Evolutionary conservation across 2,329 filamentous ascomycete genomes (phyloP), one percentile per base, ranked within the genome.

Genomic region (Dryadomyces quercus-mongolicae): DNA sequence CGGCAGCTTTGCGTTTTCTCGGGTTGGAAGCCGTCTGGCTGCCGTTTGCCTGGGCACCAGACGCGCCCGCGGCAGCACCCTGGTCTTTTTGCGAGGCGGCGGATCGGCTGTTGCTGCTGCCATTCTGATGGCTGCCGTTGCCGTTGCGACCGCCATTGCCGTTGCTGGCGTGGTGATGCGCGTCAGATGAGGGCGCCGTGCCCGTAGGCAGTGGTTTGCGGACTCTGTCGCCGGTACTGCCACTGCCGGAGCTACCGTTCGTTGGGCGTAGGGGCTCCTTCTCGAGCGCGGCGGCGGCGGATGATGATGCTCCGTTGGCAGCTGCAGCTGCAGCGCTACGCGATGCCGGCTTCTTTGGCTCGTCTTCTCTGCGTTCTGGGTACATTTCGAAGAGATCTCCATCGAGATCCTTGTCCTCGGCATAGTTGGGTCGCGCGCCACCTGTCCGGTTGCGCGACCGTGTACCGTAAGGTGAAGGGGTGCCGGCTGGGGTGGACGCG

Each of bases 371-470:
- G 64, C 75, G 74, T 61, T 78, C 70, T 53, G 72, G 67, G 64
- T 76, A 72, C 66, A 77, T 79, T 64, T 96, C 92, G 67, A 90
- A 88, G 66, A 77, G 70, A 56, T 97, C 93, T 69, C 88, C 82
- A 64, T 97, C 92, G 61, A 91, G 76, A 68, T 96, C 92, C 70
- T 81, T 87, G 70, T 92, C 88, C 71, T 98, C 93, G 51, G 93
- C 92, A 70, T 98, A 98, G 70, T 98, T 98, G 60, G 86, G 84
- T 61, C 93, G 86, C 62, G 86, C 78, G 61, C 79, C 82, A 63
- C 86, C 86, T 55, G 81, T 84, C 64, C 91, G 85, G 70, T 95
- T 95, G 67, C 93, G 86, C 62, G 91, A 96, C 63, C 91, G 86
- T 67, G 93, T 98, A 64, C 92, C 92, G 70, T 98, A 96, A 49